Conservation (phyloP, 352 stramenopile species). For the Aphanomyces stellatus region DNA sequence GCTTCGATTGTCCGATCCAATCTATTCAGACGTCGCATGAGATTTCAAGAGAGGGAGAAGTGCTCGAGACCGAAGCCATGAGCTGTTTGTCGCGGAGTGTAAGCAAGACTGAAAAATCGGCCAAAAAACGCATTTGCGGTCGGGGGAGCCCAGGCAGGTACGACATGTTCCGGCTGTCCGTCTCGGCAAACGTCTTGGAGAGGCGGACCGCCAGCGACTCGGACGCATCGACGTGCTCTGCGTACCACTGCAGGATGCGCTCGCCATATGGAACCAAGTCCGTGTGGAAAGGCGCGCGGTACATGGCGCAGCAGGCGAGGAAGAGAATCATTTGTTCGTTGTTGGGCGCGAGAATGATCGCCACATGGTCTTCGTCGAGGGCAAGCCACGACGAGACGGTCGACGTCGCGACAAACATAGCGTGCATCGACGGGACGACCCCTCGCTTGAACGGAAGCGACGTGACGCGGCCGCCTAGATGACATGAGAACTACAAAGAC, state of each 20-base stretch:
- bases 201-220: slow-evolving; percentile 15
- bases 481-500: background rate
- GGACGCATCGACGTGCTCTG: slow-evolving; percentile 1
- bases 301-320: slow-evolving; percentile 77
- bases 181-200: slow-evolving; percentile 17
- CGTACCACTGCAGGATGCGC: slow-evolving; percentile 16
- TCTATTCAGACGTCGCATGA: slow-evolving; percentile 23
- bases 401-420: slow-evolving; percentile 70
- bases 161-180: slow-evolving; percentile 42
- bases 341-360: slow-evolving; percentile 70
- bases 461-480: slow-evolving; percentile 64
- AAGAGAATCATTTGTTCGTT: slow-evolving; percentile 85
- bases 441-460: slow-evolving; percentile 71
- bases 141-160: slow-evolving; percentile 62
- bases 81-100: slow-evolving; percentile 66
- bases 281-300: slow-evolving; percentile 27
- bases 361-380: slow-evolving; percentile 61
- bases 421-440: slow-evolving; percentile 74
- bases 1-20: slow-evolving; percentile 50
- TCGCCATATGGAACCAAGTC: slow-evolving; percentile 15
- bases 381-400: slow-evolving; percentile 79
- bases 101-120: slow-evolving; percentile 66
- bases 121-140: slow-evolving; percentile 68
- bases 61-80: slow-evolving; percentile 24
- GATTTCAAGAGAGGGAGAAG: background rate